Base-by-base conservation (phyloP, 2,329 filamentous ascomycete genomes). In the Emmonsiellopsis sp. region DNA sequence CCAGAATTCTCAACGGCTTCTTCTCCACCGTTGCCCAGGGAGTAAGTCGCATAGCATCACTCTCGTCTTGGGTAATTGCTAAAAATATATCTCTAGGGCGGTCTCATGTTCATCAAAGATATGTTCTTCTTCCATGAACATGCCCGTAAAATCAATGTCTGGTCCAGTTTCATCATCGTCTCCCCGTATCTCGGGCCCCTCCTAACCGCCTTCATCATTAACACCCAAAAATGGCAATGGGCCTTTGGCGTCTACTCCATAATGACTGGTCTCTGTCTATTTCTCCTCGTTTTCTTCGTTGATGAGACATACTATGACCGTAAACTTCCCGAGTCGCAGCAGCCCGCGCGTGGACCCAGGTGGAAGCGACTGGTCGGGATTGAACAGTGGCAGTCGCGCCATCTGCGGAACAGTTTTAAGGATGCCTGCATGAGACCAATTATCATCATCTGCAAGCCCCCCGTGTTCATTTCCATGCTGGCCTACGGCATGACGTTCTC, bases 1-100 rank as follows among this genome's bases (percentile, higher is more conserved):
- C 69, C 0, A 66, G 74, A 1, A 71, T 74, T 31, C 59, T 76
- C 5, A 74, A 75, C 49, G 74, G 72, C 6, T 71, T 75, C 62
- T 73, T 74, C 60, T 69, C 65, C 7, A 73, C 66, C 4, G 70
- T 71, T 2, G 64, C 68, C 0, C 71, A 75, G 58, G 69, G 64
- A 1, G 66, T 66, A 56, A 53, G 65, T 57, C 21, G 17, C 32
- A 34, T 6, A 11, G 2, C 33, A 11, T 33, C 45, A 6, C 2
- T 10, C 21, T 21, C 21, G 36, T 8, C 32, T n/a, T 7, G 5
- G 14, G 27, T 6, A 36, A 10, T 31, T 13, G 14, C 32, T 45
- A 34, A 52, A 42, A 42, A 14, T 6, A n/a, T 32, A 8, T 37
- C 11, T 21, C 14, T 45, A 66, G 56, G 68, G 68, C 40, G 72